These are phyloP conservation scores for Malus hybrid DNA, from an alignment of 331 rosid species.

Conservation along the genomic window DNA sequence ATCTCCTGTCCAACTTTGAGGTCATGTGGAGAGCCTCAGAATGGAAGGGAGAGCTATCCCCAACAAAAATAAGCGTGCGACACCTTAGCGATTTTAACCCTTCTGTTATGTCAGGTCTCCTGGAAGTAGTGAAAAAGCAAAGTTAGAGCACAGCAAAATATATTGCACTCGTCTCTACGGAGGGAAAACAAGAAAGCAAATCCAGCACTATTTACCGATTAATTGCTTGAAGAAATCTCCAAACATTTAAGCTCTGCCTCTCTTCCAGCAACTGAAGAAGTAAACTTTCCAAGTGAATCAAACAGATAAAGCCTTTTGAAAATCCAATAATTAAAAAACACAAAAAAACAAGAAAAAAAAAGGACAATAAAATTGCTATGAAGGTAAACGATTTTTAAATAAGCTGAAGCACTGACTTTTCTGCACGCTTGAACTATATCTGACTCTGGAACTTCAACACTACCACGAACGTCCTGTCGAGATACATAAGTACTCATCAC, in stretches of 20 bases:
- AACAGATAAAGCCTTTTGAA: conserved; percentile 7
- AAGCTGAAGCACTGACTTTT: conserved; percentile 47
- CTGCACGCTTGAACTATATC: conserved; percentile 90
- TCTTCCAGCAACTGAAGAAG: conserved; percentile 66
- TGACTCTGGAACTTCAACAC: conserved; percentile 75
- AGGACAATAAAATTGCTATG: neutral
- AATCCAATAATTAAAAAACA: neutral
- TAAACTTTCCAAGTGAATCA: conserved; percentile 22
- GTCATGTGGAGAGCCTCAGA: conserved; percentile 84
- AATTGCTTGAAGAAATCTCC: conserved; percentile 65
- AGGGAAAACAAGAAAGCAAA: conserved; percentile 1
- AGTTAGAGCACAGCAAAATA: conserved; percentile 1
- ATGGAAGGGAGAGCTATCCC: conserved; percentile 21
- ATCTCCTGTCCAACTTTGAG: conserved; percentile 70
- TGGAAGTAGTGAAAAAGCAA: conserved; percentile 21
- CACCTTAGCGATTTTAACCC: conserved; percentile 67
- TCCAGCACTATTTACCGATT: conserved; percentile 38
- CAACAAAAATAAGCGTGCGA: conserved; percentile 84
- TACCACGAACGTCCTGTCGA: conserved; percentile 75
- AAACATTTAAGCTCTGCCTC: conserved; percentile 69
- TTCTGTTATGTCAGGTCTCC: conserved; percentile 74
- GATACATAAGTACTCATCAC: conserved; percentile 2
- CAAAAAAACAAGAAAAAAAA: too few relatives aligned
- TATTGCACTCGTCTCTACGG: neutral
- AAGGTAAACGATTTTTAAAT: neutral